These are phyloP conservation scores for Chaetomidium leptoderma DNA, from an alignment of 495 filamentous ascomycete genomes.

Conservation along the genomic window DNA sequence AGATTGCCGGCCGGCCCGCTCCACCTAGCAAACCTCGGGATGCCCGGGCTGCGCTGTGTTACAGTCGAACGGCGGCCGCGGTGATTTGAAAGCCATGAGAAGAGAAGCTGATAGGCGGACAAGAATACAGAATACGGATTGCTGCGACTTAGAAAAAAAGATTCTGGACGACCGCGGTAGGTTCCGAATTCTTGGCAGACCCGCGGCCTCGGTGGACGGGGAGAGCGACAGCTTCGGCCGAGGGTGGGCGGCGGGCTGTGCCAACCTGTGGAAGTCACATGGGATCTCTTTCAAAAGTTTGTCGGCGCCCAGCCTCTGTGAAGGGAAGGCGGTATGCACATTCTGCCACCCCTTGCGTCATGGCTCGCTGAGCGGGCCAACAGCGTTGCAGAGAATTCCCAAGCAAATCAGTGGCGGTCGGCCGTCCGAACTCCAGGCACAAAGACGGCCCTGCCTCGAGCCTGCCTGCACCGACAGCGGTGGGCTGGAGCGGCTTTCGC, in stretches of 20 bases:
- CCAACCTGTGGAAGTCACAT: conserved; percentile 15
- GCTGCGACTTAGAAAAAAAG: too few relatives aligned
- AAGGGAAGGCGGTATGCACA: conserved; percentile 24
- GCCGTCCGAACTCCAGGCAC: not conserved
- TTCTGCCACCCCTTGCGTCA: conserved; percentile 29
- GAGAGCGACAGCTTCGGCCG: conserved; percentile 10
- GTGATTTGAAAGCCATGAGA: not conserved
- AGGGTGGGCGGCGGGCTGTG: conserved; percentile 16
- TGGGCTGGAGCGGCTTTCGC: too few relatives aligned
- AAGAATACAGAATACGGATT: too few relatives aligned
- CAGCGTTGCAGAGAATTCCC: conserved; percentile 13
- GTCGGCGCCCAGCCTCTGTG: not conserved
- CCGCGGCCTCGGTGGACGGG: conserved; percentile 17
- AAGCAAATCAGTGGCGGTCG: not conserved
- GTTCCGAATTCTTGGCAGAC: not conserved
- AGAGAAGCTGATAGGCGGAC: too few relatives aligned
- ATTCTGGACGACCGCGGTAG: not conserved
- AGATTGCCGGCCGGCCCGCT: too few relatives aligned
- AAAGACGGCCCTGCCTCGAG: not conserved
- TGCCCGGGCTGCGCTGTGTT: not conserved
- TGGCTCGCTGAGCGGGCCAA: conserved; percentile 20
- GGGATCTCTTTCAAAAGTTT: conserved; percentile 11
- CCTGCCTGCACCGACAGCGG: too few relatives aligned
- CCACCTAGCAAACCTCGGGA: not conserved
- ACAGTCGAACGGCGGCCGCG: not conserved